Evolutionary conservation across 2,329 filamentous ascomycete species (phyloP).

Genomic region (Arthrobotrys sphaeroides): DNA sequence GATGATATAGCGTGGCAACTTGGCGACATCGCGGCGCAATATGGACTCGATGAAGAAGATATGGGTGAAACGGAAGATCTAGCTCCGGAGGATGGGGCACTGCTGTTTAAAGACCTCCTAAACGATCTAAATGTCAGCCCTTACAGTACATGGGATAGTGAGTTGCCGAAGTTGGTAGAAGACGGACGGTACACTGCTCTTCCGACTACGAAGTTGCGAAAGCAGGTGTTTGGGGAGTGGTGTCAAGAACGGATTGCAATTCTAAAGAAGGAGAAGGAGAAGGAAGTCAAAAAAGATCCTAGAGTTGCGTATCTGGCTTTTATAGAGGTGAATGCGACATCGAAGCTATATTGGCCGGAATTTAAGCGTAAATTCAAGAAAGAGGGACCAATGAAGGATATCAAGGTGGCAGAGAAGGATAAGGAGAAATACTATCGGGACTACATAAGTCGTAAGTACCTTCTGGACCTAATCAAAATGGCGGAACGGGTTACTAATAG

Average conservation of each 20-base stretch:
- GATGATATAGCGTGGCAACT: slow-evolving; percentile 94
- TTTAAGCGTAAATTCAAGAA: slow-evolving; percentile 91
- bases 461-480: neutral
- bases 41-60: slow-evolving; percentile 78
- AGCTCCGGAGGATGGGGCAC: slow-evolving; percentile 55
- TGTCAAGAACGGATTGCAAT: slow-evolving; percentile 77
- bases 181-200: slow-evolving; percentile 88
- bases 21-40: slow-evolving; percentile 86
- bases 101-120: slow-evolving; percentile 71
- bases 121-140: slow-evolving; percentile 84
- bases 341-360: slow-evolving; percentile 96
- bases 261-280: slow-evolving; percentile 76
- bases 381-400: slow-evolving; percentile 80
- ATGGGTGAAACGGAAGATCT: slow-evolving; percentile 72
- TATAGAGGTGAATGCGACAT: slow-evolving; percentile 80
- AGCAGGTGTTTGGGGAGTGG: slow-evolving; percentile 87
- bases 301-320: slow-evolving; percentile 82
- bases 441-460: slow-evolving; percentile 62
- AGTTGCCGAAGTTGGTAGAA: slow-evolving; percentile 81
- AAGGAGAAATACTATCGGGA: slow-evolving; percentile 83
- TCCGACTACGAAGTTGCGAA: slow-evolving; percentile 79
- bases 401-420: slow-evolving; percentile 76
- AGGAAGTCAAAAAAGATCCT: slow-evolving; percentile 82
- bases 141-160: slow-evolving; percentile 90
- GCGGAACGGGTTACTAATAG: slow-evolving; percentile 63